A percentile compares a stretch with the other conserved stretches of the same genome.
phyloP scores from a whole-genome alignment of 2,329 filamentous ascomycete genomes.

The Colletotrichum horii region DNA sequence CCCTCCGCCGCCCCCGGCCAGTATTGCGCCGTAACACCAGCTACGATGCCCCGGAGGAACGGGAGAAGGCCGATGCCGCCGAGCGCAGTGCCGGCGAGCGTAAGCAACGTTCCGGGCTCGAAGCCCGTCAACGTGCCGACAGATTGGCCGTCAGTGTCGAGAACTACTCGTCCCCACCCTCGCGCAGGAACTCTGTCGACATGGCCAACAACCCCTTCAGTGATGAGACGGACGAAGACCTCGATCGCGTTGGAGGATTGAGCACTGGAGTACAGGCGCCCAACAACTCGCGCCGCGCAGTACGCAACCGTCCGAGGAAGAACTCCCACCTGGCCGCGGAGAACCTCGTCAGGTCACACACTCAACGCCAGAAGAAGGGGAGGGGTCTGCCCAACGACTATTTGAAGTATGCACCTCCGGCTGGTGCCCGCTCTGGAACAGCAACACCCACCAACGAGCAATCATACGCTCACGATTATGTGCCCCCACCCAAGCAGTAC shows the following conservation, averaged over 20 bases:
- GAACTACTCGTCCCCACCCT: constrained; percentile 37
- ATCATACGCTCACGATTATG: constrained; percentile 60
- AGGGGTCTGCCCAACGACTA: constrained; percentile 25
- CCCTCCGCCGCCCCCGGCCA: constrained; percentile 34
- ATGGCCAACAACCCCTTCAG: neutral
- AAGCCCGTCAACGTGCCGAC: constrained; percentile 43
- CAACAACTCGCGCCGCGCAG: neutral
- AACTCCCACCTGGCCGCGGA: constrained; percentile 31
- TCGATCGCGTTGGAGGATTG: neutral
- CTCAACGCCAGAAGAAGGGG: constrained; percentile 29
- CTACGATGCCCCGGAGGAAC: constrained; percentile 45
- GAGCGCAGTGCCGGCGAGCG: constrained; percentile 41
- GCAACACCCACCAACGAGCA: constrained; percentile 47
- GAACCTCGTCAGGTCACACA: constrained; percentile 39
- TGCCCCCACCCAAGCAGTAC: constrained; percentile 71
- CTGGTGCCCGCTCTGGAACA: constrained; percentile 36
- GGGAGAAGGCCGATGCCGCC: constrained; percentile 43
- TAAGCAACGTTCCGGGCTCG: constrained; percentile 43
- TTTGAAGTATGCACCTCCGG: constrained; percentile 30
- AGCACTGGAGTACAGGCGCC: neutral
- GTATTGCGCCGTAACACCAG: constrained; percentile 48
- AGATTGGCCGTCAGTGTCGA: constrained; percentile 44
- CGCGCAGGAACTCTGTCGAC: constrained; percentile 11
- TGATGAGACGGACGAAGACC: constrained; percentile 11
- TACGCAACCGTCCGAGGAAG: constrained; percentile 14